Evolutionary conservation across 2,329 filamentous ascomycete species (phyloP).

Genomic region (Cercospora sp.): DNA sequence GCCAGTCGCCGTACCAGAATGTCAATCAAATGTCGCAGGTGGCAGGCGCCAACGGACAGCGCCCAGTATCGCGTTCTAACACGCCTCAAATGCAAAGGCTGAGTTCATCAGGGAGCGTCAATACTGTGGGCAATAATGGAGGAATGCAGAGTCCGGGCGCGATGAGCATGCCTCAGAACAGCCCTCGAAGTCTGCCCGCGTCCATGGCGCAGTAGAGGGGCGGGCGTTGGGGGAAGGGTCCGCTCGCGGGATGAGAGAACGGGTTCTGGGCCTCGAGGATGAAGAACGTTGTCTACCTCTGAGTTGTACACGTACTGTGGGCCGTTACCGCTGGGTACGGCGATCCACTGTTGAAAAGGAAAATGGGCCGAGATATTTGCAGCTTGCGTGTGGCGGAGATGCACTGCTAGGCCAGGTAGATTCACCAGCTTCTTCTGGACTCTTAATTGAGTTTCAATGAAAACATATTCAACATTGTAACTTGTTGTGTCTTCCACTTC

Average conservation of each 20-base stretch:
- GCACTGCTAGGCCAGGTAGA: neutral
- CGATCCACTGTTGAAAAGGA: neutral
- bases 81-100: slow-evolving; percentile 38
- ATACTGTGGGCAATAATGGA: slow-evolving; percentile 21
- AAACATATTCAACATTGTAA: neutral
- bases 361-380: neutral
- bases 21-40: slow-evolving; percentile 26
- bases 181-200: slow-evolving; percentile 37
- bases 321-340: neutral
- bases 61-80: slow-evolving; percentile 34
- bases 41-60: slow-evolving; percentile 18
- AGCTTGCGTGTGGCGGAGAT: neutral
- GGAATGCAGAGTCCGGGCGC: slow-evolving; percentile 38
- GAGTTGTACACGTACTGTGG: neutral
- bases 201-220: slow-evolving; percentile 31
- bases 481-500: neutral
- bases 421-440: neutral
- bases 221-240: neutral
- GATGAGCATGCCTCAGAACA: slow-evolving; percentile 30
- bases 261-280: neutral
- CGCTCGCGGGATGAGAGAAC: neutral
- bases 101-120: slow-evolving; percentile 34
- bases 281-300: neutral
- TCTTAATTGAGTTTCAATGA: neutral
- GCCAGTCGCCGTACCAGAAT: slow-evolving; percentile 26